Percentiles rank a stretch among this genome's conserved stretches.
Evolutionary conservation across 2,329 filamentous ascomycete genomes (phyloP).

Genomic region (Phialophora expanda): DNA sequence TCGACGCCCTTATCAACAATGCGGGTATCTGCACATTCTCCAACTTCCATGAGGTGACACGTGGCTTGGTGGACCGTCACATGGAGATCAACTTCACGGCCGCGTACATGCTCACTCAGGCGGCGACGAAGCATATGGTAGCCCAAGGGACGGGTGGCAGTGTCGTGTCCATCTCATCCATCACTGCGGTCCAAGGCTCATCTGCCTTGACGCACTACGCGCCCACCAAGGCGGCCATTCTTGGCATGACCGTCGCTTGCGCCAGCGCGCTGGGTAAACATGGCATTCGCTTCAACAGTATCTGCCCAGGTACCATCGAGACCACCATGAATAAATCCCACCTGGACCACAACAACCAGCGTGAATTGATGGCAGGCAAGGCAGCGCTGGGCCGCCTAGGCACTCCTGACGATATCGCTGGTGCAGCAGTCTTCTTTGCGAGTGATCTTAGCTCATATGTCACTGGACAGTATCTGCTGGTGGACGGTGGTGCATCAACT

Average conservation of each 20-base stretch:
- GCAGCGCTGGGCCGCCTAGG: conserved; percentile 40
- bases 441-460: conserved; percentile 54
- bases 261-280: conserved; percentile 49
- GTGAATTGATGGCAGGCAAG: conserved; percentile 21
- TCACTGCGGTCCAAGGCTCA: conserved; percentile 21
- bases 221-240: conserved; percentile 19
- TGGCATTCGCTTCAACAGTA: conserved; percentile 54
- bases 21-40: conserved; percentile 44
- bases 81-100: conserved; percentile 50
- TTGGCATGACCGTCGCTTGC: conserved; percentile 20
- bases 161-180: conserved; percentile 33
- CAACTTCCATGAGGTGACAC: conserved; percentile 16
- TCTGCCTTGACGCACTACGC: conserved; percentile 21
- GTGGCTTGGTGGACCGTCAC: conserved; percentile 17
- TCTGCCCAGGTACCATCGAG: conserved; percentile 53
- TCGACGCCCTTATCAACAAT: conserved; percentile 37
- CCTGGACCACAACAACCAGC: conserved; percentile 38
- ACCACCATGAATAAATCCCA: conserved; percentile 53
- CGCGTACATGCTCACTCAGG: conserved; percentile 54
- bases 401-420: conserved; percentile 46
- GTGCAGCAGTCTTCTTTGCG: conserved; percentile 52
- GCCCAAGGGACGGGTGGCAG: conserved; percentile 50
- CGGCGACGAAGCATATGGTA: conserved; percentile 58
- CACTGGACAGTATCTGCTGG: conserved; percentile 51
- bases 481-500: conserved; percentile 49